These are phyloP conservation scores for Alternaria arbusti DNA, from an alignment of 2,329 filamentous ascomycete species.

Conservation along the genomic window DNA sequence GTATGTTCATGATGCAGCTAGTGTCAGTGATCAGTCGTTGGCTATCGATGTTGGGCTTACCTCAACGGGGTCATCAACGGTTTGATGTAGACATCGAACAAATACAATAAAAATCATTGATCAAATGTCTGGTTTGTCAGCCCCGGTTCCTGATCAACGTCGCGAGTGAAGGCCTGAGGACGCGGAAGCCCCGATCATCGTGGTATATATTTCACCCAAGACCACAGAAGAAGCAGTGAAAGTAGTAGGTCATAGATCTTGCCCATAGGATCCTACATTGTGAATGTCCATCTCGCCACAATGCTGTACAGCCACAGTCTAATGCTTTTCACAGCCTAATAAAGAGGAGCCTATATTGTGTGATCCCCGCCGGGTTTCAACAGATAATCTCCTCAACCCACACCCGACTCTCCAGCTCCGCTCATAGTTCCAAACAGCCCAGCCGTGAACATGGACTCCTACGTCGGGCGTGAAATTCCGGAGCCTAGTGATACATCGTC, in stretches of 20 bases:
- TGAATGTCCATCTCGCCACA: not conserved
- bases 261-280: not conserved
- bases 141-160: not conserved
- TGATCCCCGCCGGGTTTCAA: no score
- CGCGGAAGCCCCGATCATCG: not conserved
- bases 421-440: not conserved
- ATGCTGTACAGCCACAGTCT: not conserved
- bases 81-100: not conserved
- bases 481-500: not conserved
- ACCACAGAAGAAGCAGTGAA: not conserved
- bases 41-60: not conserved
- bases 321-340: no score
- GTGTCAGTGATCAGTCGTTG: not conserved
- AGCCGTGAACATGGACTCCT: not conserved
- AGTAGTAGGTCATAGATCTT: not conserved
- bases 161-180: not conserved
- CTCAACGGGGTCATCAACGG: not conserved
- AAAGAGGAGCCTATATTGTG: no score
- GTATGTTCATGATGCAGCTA: not conserved
- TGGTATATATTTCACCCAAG: not conserved
- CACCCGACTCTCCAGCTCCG: not conserved
- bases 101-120: not conserved
- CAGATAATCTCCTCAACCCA: not conserved
- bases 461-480: not conserved
- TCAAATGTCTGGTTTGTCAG: not conserved